Conservation (phyloP, 2,329 filamentous ascomycete species). For the Alternaria conjuncta region DNA sequence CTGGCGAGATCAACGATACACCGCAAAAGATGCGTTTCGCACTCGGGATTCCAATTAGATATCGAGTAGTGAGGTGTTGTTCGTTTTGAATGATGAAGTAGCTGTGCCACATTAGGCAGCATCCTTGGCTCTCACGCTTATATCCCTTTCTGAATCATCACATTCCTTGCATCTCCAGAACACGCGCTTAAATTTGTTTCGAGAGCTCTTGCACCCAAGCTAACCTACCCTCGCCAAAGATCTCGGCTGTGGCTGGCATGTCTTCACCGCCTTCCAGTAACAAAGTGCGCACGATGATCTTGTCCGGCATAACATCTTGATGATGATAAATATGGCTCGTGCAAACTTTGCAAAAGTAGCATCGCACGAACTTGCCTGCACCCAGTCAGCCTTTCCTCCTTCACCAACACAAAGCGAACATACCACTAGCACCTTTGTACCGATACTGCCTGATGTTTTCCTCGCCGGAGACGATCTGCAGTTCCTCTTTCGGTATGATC, state of each 20-base stretch:
- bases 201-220: constrained; percentile 41
- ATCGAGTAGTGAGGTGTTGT: neutral
- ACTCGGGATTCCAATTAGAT: neutral
- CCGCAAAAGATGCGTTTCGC: neutral
- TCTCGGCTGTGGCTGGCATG: constrained; percentile 46
- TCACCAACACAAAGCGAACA: constrained; percentile 22
- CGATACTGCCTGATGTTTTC: constrained; percentile 33
- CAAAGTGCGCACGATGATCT: constrained; percentile 49
- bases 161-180: neutral
- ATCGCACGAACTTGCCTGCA: constrained; percentile 43
- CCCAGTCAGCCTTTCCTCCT: constrained; percentile 23
- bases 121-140: neutral
- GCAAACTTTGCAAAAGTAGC: constrained; percentile 48
- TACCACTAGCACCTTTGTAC: constrained; percentile 20
- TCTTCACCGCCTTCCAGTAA: constrained; percentile 46
- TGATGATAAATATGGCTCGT: constrained; percentile 52
- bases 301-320: constrained; percentile 50
- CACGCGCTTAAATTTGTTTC: neutral
- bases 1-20: neutral
- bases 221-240: constrained; percentile 47
- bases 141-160: neutral
- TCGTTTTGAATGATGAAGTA: neutral
- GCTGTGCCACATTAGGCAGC: neutral
- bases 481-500: constrained; percentile 38
- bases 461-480: constrained; percentile 33